A percentile compares a stretch with the other conserved stretches of the same genome.
Evolutionary conservation across 306 rosid species (phyloP).

Genomic region (Glycyrrhiza uralensis): DNA sequence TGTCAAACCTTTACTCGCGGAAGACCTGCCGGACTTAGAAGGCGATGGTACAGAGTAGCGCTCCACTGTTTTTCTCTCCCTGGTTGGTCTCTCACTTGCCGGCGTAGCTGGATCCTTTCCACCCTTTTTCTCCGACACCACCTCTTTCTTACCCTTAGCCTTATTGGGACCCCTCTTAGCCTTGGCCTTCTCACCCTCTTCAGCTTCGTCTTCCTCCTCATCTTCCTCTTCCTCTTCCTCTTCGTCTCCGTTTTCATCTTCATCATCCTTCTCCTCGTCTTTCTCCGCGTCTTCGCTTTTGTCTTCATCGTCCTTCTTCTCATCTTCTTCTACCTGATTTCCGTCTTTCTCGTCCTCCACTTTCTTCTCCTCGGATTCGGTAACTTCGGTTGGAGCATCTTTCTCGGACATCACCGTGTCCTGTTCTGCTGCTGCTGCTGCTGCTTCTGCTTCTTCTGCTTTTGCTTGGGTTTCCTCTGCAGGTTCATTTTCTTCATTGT

Average conservation of each 20-base stretch:
- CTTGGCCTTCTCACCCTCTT: constrained; percentile 27
- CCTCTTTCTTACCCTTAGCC: constrained; percentile 8
- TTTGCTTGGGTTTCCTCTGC: background rate
- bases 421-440: too few species aligned
- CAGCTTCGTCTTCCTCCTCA: background rate
- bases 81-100: constrained; percentile 64
- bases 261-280: background rate
- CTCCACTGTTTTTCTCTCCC: constrained; percentile 89
- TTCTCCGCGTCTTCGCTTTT: background rate
- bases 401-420: too few species aligned
- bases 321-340: background rate
- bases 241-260: background rate
- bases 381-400: background rate
- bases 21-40: constrained; percentile 43
- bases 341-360: constrained; percentile 5
- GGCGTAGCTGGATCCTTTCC: constrained; percentile 48
- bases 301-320: background rate
- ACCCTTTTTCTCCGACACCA: background rate
- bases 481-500: background rate
- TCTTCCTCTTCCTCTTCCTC: background rate
- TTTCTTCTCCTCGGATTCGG: constrained; percentile 1
- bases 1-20: constrained; percentile 44
- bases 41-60: constrained; percentile 61
- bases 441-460: background rate
- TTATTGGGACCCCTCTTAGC: constrained; percentile 22